Evolutionary conservation across 345 rosid genomes (phyloP), one percentile per base, ranked within the genome.

Genomic region (Gossypium bickii): DNA sequence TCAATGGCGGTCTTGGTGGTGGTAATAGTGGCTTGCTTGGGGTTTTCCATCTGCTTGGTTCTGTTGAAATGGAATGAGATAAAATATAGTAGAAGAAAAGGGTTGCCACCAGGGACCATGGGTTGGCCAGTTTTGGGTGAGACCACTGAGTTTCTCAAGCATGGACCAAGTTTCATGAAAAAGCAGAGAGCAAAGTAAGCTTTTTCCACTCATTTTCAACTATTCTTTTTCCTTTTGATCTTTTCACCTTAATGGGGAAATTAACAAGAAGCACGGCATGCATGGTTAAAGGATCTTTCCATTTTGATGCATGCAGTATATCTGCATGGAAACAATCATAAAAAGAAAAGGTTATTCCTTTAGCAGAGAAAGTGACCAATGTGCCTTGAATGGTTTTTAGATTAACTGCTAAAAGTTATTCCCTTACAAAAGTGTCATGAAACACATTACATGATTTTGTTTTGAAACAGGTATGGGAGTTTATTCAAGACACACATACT

Each of bases 111-210:
- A 2, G 98, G 98, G 24, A 86, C 90, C n/a, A 89, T 91, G 98
- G 98, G 98, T 1, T 93, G 95, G 97, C 98, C 97, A 12, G 55
- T 91, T 76, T 85, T 89, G 70, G 98, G 97, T 3, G 91, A 93
- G 83, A 93, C 97, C 17, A 84, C 90, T 2, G 91, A 91, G 78
- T 91, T 93, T 43, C 88, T 91, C 53, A 87, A 80, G 67, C 91
- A 84, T 59, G 98, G 98, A 1, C 98, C 98, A 2, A 78, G 78
- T 82, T 93, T 91, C 85, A 91, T 93, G 88, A 88, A 83, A 81
- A 85, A 81, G 71, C 92, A 87, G 78, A 81, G 87, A 78, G 83
- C 87, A 76, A 84, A 92, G 98, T 91, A 45, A 70, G 12, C 11
- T 64, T 11, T 64, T 18, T 51, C 56, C 6, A 51, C n/a, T 51